Percentiles rank a stretch among this genome's conserved stretches.
Conservation (phyloP, 306 rosid genomes). For the Sophora flavescens region DNA sequence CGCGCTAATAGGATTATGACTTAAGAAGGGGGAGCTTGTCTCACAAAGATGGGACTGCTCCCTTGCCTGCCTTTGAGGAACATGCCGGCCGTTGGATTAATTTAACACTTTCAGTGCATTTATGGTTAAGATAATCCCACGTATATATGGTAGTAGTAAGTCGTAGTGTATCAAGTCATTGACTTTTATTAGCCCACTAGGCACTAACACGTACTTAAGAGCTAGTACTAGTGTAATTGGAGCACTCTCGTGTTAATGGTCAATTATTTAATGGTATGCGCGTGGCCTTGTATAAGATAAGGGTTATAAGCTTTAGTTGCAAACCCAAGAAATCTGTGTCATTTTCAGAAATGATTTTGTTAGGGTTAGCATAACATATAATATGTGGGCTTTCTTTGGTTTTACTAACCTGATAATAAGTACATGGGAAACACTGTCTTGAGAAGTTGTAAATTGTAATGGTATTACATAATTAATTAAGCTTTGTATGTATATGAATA, state of each 20-base stretch:
- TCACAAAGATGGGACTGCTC: slow-evolving; percentile 48
- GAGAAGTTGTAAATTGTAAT: neutral
- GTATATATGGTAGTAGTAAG: neutral
- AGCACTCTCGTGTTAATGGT: slow-evolving; percentile 24
- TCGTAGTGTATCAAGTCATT: slow-evolving; percentile 33
- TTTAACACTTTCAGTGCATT: slow-evolving; percentile 17
- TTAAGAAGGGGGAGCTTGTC: slow-evolving; percentile 38
- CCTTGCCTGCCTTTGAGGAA: slow-evolving; percentile 50
- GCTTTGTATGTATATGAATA: neutral
- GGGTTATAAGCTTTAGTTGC: neutral
- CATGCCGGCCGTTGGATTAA: slow-evolving; percentile 52
- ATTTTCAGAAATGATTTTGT: slow-evolving; percentile 40
- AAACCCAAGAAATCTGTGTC: slow-evolving; percentile 39
- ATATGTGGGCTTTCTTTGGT: neutral
- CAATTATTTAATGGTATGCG: slow-evolving; percentile 34
- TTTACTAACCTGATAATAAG: slow-evolving; percentile 37
- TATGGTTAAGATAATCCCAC: slow-evolving; percentile 39
- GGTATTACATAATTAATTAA: slow-evolving; percentile 7
- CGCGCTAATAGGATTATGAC: slow-evolving; percentile 36
- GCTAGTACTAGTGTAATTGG: neutral
- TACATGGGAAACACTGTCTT: slow-evolving; percentile 20
- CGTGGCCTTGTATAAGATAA: slow-evolving; percentile 32
- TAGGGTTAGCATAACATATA: neutral
- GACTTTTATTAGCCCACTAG: slow-evolving; percentile 39
- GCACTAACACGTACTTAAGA: slow-evolving; percentile 23